phyloP scores from a whole-genome alignment of 495 filamentous ascomycete genomes.

The Umbilicaria muhlenbergii region DNA sequence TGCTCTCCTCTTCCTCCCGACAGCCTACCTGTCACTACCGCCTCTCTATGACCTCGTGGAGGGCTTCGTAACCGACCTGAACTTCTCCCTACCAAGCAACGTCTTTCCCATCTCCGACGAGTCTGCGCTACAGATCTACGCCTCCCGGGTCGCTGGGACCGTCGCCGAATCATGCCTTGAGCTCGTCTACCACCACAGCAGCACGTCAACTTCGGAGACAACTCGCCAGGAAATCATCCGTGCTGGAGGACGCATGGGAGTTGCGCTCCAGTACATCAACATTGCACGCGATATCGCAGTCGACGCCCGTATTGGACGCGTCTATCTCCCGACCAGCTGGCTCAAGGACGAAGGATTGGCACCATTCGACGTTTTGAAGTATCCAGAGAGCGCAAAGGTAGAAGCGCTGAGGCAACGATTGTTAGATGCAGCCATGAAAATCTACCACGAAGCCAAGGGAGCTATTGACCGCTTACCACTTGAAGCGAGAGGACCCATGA shows the following conservation, averaged over 20 bases:
- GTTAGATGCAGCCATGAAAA: slow-evolving; percentile 36
- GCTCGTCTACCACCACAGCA: slow-evolving; percentile 40
- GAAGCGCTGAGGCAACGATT: slow-evolving; percentile 33
- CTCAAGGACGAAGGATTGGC: slow-evolving; percentile 36
- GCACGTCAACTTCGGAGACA: slow-evolving; percentile 9
- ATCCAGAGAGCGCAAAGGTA: slow-evolving; percentile 23
- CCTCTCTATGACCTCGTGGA: slow-evolving; percentile 42
- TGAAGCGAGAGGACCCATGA: slow-evolving; percentile 40
- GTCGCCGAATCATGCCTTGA: slow-evolving; percentile 49
- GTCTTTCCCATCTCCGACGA: slow-evolving; percentile 39
- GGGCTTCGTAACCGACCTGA: slow-evolving; percentile 47
- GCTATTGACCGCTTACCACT: slow-evolving; percentile 40
- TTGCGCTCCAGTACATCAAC: slow-evolving; percentile 55
- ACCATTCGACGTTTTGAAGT: slow-evolving; percentile 31
- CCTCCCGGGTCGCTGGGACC: slow-evolving; percentile 45
- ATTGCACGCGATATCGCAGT: slow-evolving; percentile 51
- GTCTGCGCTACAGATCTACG: slow-evolving; percentile 39
- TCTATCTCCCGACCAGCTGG: slow-evolving; percentile 49
- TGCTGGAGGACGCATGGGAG: slow-evolving; percentile 44
- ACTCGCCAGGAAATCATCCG: slow-evolving; percentile 18
- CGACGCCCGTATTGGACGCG: slow-evolving; percentile 42
- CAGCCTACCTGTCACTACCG: slow-evolving; percentile 27
- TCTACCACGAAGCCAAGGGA: slow-evolving; percentile 30
- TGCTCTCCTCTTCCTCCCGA: slow-evolving; percentile 37
- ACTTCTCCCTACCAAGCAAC: slow-evolving; percentile 21